Percentiles rank a stretch among this genome's conserved stretches.
These are phyloP conservation scores for Celoporthe dispersa DNA, from an alignment of 2,329 filamentous ascomycete species.

Conservation along the genomic window DNA sequence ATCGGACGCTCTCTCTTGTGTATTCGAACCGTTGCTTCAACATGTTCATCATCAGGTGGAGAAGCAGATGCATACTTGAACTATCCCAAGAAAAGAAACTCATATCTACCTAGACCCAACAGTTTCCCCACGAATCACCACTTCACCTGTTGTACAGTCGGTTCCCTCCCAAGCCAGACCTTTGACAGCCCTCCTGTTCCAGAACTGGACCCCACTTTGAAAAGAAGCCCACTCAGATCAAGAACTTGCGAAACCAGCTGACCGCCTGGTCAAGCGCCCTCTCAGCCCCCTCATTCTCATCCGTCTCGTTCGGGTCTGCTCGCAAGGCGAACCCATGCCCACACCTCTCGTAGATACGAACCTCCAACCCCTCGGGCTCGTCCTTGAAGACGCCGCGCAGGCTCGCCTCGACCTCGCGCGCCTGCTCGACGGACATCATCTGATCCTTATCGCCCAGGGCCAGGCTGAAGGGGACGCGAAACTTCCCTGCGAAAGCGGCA, in stretches of 20 bases:
- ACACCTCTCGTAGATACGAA: constrained; percentile 31
- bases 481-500: constrained; percentile 31
- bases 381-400: constrained; percentile 28
- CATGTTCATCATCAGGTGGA: not conserved
- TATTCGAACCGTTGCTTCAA: not conserved
- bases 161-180: not conserved
- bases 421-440: constrained; percentile 24
- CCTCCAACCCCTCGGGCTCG: constrained; percentile 23
- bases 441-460: constrained; percentile 34
- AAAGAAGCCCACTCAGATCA: not conserved
- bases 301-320: constrained; percentile 29
- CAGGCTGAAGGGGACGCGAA: constrained; percentile 33
- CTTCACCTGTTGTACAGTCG: not conserved
- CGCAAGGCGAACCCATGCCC: constrained; percentile 36
- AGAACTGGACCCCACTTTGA: not conserved
- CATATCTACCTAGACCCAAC: not conserved
- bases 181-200: not conserved
- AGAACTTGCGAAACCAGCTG: constrained; percentile 24
- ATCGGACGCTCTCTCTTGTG: no score
- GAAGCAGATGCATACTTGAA: not conserved
- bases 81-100: no score
- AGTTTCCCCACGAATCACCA: not conserved
- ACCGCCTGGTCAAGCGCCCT: constrained; percentile 28
- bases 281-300: constrained; percentile 20
- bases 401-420: constrained; percentile 27